Conservation (phyloP, 225 moss, liverwort and hornwort species). For the Antitrichia curtipendula region DNA sequence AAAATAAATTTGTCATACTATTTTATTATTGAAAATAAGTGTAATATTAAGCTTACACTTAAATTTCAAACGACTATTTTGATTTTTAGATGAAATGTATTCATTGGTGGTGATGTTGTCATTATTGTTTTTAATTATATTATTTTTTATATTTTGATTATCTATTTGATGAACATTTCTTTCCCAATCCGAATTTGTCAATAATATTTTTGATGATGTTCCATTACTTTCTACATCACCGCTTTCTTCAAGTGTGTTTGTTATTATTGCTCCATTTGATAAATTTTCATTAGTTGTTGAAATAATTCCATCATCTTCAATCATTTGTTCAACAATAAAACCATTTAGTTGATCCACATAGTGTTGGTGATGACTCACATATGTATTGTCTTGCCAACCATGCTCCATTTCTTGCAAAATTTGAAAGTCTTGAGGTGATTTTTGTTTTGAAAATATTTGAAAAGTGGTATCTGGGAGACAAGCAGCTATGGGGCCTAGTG, state of each 20-base stretch:
- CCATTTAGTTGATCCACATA: constrained; percentile 45
- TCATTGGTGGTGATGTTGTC: not conserved
- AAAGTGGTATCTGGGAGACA: constrained; percentile 22
- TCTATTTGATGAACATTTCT: constrained; percentile 17
- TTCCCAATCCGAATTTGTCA: not conserved
- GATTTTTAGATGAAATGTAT: not conserved
- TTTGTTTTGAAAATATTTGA: constrained; percentile 23
- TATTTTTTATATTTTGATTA: not conserved
- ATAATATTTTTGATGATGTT: not conserved
- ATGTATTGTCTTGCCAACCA: constrained; percentile 55
- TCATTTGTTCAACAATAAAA: not conserved
- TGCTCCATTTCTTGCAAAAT: constrained; percentile 79
- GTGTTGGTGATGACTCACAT: constrained; percentile 6
- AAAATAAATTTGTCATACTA: not conserved
- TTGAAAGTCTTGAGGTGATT: constrained; percentile 48
- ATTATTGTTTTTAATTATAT: not conserved
- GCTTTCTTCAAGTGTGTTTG: not conserved
- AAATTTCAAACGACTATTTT: not conserved
- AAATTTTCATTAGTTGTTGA: not conserved
- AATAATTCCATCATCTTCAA: constrained; percentile 2
- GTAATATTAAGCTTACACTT: not conserved
- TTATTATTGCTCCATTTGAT: not conserved
- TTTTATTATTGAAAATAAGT: not conserved
- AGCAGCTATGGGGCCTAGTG: constrained; percentile 39
- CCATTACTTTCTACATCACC: not conserved